These are phyloP conservation scores for Sphaerostilbella broomeana DNA, from an alignment of 2,329 filamentous ascomycete genomes.

Conservation along the genomic window DNA sequence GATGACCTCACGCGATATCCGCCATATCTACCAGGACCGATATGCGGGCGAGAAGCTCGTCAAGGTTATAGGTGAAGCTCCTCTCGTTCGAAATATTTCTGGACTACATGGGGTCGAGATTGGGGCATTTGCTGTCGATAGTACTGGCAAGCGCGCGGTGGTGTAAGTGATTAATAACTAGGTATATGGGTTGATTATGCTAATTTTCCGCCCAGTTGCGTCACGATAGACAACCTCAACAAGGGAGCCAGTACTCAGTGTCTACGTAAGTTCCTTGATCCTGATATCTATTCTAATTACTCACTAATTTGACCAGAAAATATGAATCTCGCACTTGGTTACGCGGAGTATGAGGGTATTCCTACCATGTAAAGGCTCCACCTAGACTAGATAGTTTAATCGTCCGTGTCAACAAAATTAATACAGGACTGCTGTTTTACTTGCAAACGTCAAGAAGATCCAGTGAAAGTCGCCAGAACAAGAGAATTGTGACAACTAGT, in stretches of 20 bases:
- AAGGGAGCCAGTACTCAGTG: conserved; percentile 94
- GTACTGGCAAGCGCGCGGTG: neutral
- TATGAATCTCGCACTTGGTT: conserved; percentile 88
- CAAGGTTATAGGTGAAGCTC: conserved; percentile 83
- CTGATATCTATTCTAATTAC: neutral
- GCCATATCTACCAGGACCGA: conserved; percentile 90
- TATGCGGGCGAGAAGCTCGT: conserved; percentile 95
- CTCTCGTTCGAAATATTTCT: conserved; percentile 76
- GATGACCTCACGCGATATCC: conserved; percentile 87
- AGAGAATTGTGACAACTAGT: too few relatives aligned
- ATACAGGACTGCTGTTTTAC: too few relatives aligned
- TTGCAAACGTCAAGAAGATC: too few relatives aligned
- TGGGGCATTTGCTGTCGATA: conserved; percentile 55
- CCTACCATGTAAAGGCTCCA: too few relatives aligned
- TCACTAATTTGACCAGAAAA: conserved; percentile 49
- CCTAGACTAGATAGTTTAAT: conserved; percentile 10
- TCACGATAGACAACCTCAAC: conserved; percentile 86
- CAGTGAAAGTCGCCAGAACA: too few relatives aligned
- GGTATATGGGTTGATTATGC: neutral
- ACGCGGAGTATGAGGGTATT: conserved; percentile 83
- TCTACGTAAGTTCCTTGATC: conserved; percentile 58
- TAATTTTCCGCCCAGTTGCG: conserved; percentile 37
- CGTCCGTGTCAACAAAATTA: too few relatives aligned
- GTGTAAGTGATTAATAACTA: neutral
- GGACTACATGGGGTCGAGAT: conserved; percentile 88